These are phyloP conservation scores for Botrytis squamosa DNA, from an alignment of 2,329 filamentous ascomycete species.

Conservation along the genomic window DNA sequence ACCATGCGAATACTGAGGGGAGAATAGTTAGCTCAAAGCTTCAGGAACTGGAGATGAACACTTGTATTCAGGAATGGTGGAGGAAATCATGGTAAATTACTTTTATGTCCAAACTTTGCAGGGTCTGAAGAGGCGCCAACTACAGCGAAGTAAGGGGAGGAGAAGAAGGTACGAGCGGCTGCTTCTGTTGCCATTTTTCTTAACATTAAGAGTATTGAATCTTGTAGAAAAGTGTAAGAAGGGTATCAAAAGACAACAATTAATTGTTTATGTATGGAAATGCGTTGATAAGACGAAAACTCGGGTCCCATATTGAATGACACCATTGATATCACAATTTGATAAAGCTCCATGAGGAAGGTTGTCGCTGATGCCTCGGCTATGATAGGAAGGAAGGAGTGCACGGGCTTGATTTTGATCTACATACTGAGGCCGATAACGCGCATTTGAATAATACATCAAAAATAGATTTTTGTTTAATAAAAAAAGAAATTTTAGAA, in stretches of 20 bases:
- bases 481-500: no score
- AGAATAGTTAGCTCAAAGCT: constrained; percentile 15
- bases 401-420: not conserved
- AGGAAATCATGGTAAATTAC: constrained; percentile 45
- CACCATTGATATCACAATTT: not conserved
- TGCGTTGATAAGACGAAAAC: not conserved
- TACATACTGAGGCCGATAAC: no score
- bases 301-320: not conserved
- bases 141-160: constrained; percentile 76
- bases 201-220: not conserved
- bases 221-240: not conserved
- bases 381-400: not conserved
- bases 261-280: not conserved
- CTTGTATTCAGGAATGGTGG: not conserved
- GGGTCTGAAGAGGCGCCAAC: constrained; percentile 85
- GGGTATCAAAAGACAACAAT: no score
- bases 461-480: no score
- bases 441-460: no score
- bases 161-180: constrained; percentile 76
- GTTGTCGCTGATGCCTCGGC: not conserved
- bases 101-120: constrained; percentile 84
- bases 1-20: constrained; percentile 80
- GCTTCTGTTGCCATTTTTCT: constrained; percentile 63
- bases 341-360: constrained; percentile 1
- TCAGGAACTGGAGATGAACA: not conserved